Percentiles rank a stretch among this genome's conserved stretches.
These are phyloP conservation scores for Coelastrella sp. DNA, from an alignment of 139 green algal species.

Conservation along the genomic window DNA sequence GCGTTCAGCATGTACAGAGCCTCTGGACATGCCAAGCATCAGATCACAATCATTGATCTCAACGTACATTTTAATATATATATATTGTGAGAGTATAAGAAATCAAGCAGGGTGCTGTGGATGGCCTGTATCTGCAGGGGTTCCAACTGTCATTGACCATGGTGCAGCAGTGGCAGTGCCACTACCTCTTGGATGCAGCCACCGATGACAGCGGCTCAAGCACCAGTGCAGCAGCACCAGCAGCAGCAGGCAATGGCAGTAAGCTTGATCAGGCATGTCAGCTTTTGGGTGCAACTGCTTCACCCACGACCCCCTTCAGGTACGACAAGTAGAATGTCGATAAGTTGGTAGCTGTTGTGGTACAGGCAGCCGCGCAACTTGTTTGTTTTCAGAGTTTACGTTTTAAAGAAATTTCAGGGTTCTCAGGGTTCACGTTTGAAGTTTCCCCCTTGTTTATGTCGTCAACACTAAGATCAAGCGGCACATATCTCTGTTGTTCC, in stretches of 20 bases:
- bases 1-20: too few species aligned
- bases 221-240: conserved; percentile 1
- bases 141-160: conserved; percentile 29
- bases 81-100: too few species aligned
- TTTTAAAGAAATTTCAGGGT: too few species aligned
- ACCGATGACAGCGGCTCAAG: neutral
- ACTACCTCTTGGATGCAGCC: conserved; percentile 24
- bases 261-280: conserved; percentile 24
- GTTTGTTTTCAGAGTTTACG: too few species aligned
- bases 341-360: too few species aligned
- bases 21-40: too few species aligned
- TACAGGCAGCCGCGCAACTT: too few species aligned
- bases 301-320: conserved; percentile 12
- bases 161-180: conserved; percentile 42
- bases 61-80: too few species aligned
- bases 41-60: too few species aligned
- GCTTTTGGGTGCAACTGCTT: conserved; percentile 20
- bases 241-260: neutral
- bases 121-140: neutral
- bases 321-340: neutral
- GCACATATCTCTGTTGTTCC: neutral
- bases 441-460: neutral
- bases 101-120: too few species aligned
- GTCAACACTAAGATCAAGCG: neutral
- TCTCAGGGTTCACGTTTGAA: too few species aligned